phyloP scores from a whole-genome alignment of 2,329 filamentous ascomycete species.

The Sporothrix globosa region DNA sequence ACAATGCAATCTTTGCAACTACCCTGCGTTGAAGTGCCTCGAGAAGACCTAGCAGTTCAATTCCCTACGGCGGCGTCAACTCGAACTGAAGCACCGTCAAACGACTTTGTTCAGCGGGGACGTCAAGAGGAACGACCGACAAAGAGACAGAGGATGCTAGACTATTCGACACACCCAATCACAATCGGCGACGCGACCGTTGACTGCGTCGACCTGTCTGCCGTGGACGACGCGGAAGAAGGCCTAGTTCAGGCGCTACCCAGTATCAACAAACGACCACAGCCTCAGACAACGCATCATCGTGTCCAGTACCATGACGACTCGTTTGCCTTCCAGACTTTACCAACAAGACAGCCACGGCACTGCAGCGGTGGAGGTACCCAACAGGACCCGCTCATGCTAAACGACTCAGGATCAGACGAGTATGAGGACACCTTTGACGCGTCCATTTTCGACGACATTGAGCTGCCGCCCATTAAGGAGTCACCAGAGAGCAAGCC shows the following conservation, averaged over 20 bases:
- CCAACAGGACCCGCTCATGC: slow-evolving; percentile 19
- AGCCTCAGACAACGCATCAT: neutral
- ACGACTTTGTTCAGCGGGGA: neutral
- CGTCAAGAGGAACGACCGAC: neutral
- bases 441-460: slow-evolving; percentile 35
- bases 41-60: neutral
- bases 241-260: neutral
- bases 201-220: slow-evolving; percentile 34
- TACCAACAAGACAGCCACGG: neutral
- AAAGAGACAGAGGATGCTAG: slow-evolving; percentile 6
- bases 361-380: slow-evolving; percentile 27
- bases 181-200: slow-evolving; percentile 18
- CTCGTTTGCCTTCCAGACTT: slow-evolving; percentile 18
- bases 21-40: neutral
- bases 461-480: slow-evolving; percentile 15
- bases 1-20: slow-evolving; percentile 49
- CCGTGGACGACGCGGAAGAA: slow-evolving; percentile 15
- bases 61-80: neutral
- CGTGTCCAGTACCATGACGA: neutral
- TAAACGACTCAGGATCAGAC: slow-evolving; percentile 26
- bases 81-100: neutral
- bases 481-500: neutral
- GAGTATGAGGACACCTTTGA: slow-evolving; percentile 31
- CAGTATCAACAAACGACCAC: neutral
- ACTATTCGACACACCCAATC: slow-evolving; percentile 14